Percentiles rank a stretch among this genome's conserved stretches.
phyloP scores from a whole-genome alignment of 768 basidiomycete genomes.

The Podaxis pistillaris region DNA sequence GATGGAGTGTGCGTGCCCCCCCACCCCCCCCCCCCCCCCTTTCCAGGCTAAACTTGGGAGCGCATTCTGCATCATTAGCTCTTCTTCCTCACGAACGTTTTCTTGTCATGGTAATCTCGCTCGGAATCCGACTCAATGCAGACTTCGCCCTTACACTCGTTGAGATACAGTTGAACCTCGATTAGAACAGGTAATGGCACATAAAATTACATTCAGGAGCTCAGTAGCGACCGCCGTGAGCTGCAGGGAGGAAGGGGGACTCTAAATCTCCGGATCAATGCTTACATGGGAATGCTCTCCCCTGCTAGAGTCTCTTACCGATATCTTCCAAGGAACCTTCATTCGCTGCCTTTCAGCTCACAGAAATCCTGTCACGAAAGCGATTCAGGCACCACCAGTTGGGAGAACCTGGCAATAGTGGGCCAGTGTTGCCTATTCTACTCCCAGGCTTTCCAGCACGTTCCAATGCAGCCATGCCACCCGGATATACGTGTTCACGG shows the following conservation, averaged over 20 bases:
- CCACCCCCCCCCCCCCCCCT: too few relatives aligned
- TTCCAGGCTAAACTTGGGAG: too few relatives aligned
- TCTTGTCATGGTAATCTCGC: too few relatives aligned
- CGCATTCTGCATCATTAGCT: too few relatives aligned
- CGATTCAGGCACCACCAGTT: constrained; percentile 15
- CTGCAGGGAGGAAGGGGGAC: not conserved
- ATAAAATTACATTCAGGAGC: not conserved
- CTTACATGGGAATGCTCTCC: constrained; percentile 5
- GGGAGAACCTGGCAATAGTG: constrained; percentile 18
- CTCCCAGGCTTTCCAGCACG: constrained; percentile 6
- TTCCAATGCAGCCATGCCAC: not conserved
- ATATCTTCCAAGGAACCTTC: constrained; percentile 20
- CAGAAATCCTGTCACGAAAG: constrained; percentile 17
- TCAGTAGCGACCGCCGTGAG: not conserved
- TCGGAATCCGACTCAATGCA: too few relatives aligned
- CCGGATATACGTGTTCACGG: not conserved
- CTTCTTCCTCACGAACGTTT: too few relatives aligned
- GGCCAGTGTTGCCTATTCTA: constrained; percentile 13
- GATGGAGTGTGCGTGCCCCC: too few relatives aligned
- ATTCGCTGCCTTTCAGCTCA: constrained; percentile 16
- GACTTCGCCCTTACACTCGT: not conserved
- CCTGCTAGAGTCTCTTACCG: constrained; percentile 16
- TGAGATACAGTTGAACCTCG: not conserved
- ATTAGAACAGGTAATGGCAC: not conserved
- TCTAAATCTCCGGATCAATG: not conserved